Conservation (phyloP, 2,329 filamentous ascomycete genomes). For the Macrophomina pseudophaseolina region DNA sequence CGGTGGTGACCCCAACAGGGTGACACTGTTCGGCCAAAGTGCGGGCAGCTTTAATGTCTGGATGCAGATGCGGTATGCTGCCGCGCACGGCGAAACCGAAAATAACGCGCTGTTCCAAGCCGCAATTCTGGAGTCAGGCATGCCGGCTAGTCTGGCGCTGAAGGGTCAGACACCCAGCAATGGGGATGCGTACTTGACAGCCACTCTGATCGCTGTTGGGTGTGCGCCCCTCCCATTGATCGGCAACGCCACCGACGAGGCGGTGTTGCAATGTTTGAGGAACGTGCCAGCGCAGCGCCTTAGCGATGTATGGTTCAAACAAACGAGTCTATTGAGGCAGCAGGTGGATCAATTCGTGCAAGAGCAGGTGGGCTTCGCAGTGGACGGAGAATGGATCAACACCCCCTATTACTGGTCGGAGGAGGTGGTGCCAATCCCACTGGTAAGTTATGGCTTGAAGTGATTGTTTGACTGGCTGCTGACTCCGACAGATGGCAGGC, state of each 20-base stretch:
- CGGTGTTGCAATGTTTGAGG: neutral
- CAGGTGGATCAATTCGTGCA: neutral
- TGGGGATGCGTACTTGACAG: conserved; percentile 8
- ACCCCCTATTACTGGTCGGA: neutral
- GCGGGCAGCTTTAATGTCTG: conserved; percentile 47
- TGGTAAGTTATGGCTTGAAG: neutral
- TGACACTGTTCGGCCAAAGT: conserved; percentile 43
- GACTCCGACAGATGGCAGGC: neutral
- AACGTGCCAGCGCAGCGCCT: conserved; percentile 32
- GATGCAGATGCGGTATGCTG: conserved; percentile 38
- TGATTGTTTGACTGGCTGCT: accelerated
- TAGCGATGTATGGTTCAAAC: conserved; percentile 3
- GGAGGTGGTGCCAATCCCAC: neutral
- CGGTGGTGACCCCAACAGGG: neutral
- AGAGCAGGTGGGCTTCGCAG: neutral
- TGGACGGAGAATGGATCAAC: neutral
- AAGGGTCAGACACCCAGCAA: conserved; percentile 39
- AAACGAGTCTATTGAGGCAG: neutral
- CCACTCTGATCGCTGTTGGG: conserved; percentile 36
- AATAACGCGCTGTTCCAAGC: conserved; percentile 41
- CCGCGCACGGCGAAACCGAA: conserved; percentile 46
- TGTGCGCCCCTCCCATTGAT: neutral
- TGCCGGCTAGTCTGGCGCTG: conserved; percentile 38
- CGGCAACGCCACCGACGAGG: neutral
- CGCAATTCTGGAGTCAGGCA: conserved; percentile 47